Base-by-base conservation (phyloP, 1,139 yeast genomes). In the Candida sojae region DNA sequence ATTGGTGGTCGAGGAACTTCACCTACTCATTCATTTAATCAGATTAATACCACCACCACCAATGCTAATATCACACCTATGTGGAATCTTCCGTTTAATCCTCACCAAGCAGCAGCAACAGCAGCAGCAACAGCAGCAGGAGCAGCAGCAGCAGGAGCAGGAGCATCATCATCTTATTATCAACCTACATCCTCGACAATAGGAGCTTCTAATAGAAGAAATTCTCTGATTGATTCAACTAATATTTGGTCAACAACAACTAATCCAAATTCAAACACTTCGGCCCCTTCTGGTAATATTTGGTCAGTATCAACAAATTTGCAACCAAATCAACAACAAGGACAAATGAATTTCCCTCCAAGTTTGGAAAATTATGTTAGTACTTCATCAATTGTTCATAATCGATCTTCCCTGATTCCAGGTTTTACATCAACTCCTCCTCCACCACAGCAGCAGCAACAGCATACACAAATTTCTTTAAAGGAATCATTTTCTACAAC, bases 391-490 rank as follows among this genome's bases (percentile, higher is more conserved):
- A 35, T 29, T 30, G 39, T 17, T 29, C 45, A 33, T 29, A 39
- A 49, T 36, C 36, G 57, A 17, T 52, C 57, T 3, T 48, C 53
- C 8, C 52, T 49, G 48, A 47, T 53, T 29, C 33, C 52, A 21
- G 56, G 51, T 6, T 45, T 45, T 34, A 42, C 54, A 6, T 28
- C 38, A 7, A 33, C 37, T 6, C 51, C 54, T 8, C 48, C 53
- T 9, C 48, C 49, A 26, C 26, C 36, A 42, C 36, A 38, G 12
- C 36, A 28, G 17, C 46, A 32, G 11, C 30, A 26, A 23, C 13
- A n/a, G 17, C 8, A 23, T 28, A 17, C 12, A 21, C 41, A 28
- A 40, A 28, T 28, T 9, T 23, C n/a, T 4, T 13, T 26, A 10
- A 42, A 42, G 35, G 42, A 43, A 10, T 9, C 35, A 11, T 28